These are phyloP conservation scores for Aspergillus fijiensis DNA, from an alignment of 2,329 filamentous ascomycete genomes.

Conservation along the genomic window DNA sequence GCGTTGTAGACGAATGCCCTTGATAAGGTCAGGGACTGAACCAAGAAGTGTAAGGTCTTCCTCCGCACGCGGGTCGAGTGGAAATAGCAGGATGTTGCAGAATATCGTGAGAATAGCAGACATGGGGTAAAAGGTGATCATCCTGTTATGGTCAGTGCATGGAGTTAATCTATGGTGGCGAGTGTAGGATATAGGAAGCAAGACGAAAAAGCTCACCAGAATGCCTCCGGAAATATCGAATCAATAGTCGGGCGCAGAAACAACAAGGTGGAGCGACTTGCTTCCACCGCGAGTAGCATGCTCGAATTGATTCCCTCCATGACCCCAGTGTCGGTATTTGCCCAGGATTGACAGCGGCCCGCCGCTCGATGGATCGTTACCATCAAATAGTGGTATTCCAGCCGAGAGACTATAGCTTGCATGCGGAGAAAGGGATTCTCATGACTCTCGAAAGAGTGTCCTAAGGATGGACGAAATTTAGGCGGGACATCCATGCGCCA, in stretches of 20 bases:
- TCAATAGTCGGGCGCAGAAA: slow-evolving; percentile 32
- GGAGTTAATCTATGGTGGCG: background rate
- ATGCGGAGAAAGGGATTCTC: slow-evolving; percentile 30
- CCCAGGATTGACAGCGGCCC: slow-evolving; percentile 43
- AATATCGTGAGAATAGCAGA: slow-evolving; percentile 52
- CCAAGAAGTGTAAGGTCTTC: background rate
- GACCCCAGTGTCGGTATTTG: slow-evolving; percentile 21
- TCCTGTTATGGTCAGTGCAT: slow-evolving; percentile 31
- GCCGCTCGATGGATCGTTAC: slow-evolving; percentile 52
- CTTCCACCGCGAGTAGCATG: slow-evolving; percentile 49
- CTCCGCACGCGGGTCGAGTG: slow-evolving; percentile 19
- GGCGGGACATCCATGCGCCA: slow-evolving; percentile 47
- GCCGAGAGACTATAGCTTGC: slow-evolving; percentile 43
- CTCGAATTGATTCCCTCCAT: slow-evolving; percentile 49
- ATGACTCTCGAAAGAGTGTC: slow-evolving; percentile 23
- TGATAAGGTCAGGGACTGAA: background rate
- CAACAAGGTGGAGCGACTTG: slow-evolving; percentile 51
- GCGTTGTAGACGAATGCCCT: background rate
- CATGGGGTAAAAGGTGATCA: slow-evolving; percentile 53
- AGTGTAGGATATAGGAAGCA: background rate
- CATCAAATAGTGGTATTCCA: slow-evolving; percentile 54
- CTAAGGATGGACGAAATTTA: slow-evolving; percentile 44
- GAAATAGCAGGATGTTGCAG: slow-evolving; percentile 49
- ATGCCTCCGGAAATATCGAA: background rate
- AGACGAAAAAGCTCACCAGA: background rate